phyloP scores from a whole-genome alignment of 2,329 filamentous ascomycete genomes.

The Ophiostoma sp. region DNA sequence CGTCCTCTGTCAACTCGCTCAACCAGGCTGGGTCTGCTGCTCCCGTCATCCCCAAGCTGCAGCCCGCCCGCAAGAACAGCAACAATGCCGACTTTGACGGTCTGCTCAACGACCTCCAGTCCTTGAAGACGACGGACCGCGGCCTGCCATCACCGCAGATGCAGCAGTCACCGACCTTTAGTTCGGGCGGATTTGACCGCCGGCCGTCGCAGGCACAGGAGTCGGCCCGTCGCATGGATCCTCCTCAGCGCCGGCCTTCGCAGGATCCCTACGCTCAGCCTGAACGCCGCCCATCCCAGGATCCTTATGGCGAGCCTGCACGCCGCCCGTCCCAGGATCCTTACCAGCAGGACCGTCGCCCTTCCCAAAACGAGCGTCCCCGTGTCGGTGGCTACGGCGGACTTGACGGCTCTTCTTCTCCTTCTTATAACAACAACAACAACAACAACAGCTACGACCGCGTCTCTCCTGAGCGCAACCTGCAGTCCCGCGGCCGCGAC shows the following conservation, averaged over 20 bases:
- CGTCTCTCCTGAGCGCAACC: neutral
- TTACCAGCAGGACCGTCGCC: slow-evolving; percentile 4
- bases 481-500: neutral
- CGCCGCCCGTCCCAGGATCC: neutral
- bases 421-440: neutral
- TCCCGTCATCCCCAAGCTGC: neutral
- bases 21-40: neutral
- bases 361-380: slow-evolving; percentile 9
- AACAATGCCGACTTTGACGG: slow-evolving; percentile 46
- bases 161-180: neutral
- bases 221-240: neutral
- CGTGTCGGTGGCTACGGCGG: neutral
- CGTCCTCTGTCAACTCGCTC: slow-evolving; percentile 13
- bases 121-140: slow-evolving; percentile 35
- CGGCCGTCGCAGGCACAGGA: slow-evolving; percentile 8
- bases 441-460: slow-evolving; percentile 4
- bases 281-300: neutral
- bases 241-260: neutral
- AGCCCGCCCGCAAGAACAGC: slow-evolving; percentile 35
- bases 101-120: slow-evolving; percentile 53
- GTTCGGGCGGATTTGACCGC: neutral
- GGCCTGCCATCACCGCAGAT: slow-evolving; percentile 14
- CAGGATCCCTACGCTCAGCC: neutral
- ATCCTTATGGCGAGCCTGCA: neutral
- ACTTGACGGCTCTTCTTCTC: neutral